Evolutionary conservation across 345 rosid genomes (phyloP), one percentile per base, ranked within the genome.

Genomic region (Lumnitzera racemosa): DNA sequence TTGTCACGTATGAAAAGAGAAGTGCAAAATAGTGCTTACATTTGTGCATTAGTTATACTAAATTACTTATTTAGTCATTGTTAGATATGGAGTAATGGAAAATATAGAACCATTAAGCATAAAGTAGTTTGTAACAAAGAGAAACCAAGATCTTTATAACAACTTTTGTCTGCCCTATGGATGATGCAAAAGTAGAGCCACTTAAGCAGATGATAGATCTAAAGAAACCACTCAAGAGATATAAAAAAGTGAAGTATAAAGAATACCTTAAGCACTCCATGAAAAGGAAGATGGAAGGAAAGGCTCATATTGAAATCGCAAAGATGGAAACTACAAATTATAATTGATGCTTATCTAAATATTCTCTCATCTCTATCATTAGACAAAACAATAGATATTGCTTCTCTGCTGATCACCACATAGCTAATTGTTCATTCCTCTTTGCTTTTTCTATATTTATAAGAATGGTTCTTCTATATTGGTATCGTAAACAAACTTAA

Each of bases 21-120:
- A 27, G 31, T 27, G 20, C 5, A 27, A 27, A 27, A 27, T 27
- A 27, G 31, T 27, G 31, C 31, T 5, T 27, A 5, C 31, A 27
- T 27, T 20, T 1, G 20, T 20, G 20, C 20, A 20, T 20, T 20
- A 20, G 20, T 20, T 20, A 20, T 20, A 20, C 43, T 9, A 9
- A 36, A 36, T 6, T 9, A 36, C 43, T 15, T 52, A 12, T 11
- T 17, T 52, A 1, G 17, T 52, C 20, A 27, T 52, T 3, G 2
- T 1, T 59, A 70, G 72, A 54, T 58, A 8, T 73, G 72, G 75
- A 61, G 67, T 4, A 61, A 67, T 15, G 73, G 73, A 41, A 63
- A 66, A 57, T 70, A 61, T 47, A 69, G 48, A 57, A 70, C 72
- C 53, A 15, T 70, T 16, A 70, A 70, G 47, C 81, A 61, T 57